Base-by-base conservation (phyloP, 805 yeast genomes). In the Brettanomyces custersianus region DNA sequence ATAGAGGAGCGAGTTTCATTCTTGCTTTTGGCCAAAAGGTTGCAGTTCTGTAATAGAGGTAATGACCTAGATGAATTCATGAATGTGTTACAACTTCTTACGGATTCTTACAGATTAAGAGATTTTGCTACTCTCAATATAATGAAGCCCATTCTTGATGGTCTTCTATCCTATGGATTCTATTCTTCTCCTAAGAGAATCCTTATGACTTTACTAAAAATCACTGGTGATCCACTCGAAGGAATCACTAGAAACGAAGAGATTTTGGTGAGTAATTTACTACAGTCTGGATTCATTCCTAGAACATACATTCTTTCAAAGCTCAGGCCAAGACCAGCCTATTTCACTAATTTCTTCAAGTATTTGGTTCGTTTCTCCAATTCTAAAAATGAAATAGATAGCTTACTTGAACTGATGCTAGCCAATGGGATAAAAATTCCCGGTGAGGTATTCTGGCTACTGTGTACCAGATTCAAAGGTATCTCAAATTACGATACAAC, bases 341-440 rank as follows among this genome's bases (percentile, higher is more conserved):
- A 21, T 6, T 36, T 41, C 16, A 13, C 22, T 7, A 31, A 35
- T 3, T 41, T 41, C 28, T 37, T 41, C 19, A 15, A 13, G 5
- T 37, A 39, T 19, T 26, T 41, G 10, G 8, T 20, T 4, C 20
- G 18, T 5, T 19, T 36, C 13, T 20, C 36, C 2, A 21, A 29
- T 12, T 36, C 42, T 9, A 18, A 20, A 10, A 5, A 9, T 4
- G 40, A 41, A 21, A 31, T 41, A 11, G 20, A 29, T 17, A 11
- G 19, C 2, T 20, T 41, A 8, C n/a, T 39, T 9, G 23, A 36
- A 22, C 5, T 36, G 10, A 38, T 38, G 37, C 23, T 34, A 19
- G 10, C n/a, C 11, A 12, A 31, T 8, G 16, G 29, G 4, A 17
- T 37, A 4, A 15, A 13, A 8, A 11, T 35, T 15, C 23, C 18